Conservation (phyloP, 805 yeast species). For the Saccharomycopsis sp. region DNA sequence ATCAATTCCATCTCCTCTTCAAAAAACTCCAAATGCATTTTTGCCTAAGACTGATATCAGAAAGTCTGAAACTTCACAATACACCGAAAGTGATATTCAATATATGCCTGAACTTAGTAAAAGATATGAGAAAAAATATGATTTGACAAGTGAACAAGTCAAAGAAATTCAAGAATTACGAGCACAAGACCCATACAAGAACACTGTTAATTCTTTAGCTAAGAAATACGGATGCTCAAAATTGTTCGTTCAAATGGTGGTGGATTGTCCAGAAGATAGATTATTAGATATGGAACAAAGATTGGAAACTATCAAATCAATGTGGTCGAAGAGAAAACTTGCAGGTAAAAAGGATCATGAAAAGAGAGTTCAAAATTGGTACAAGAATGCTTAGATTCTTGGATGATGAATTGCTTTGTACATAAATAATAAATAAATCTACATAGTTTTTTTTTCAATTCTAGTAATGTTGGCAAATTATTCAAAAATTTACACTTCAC, state of each 20-base stretch:
- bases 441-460: too few species aligned
- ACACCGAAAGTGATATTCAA: conserved; percentile 26
- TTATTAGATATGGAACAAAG: conserved; percentile 36
- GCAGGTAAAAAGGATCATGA: conserved; percentile 45
- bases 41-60: conserved; percentile 55
- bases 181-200: conserved; percentile 42
- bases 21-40: conserved; percentile 54
- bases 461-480: too few species aligned
- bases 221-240: conserved; percentile 43
- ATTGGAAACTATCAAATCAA: conserved; percentile 32
- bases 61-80: conserved; percentile 25
- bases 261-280: conserved; percentile 34
- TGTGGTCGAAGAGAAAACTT: conserved; percentile 39
- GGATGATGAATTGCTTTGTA: too few species aligned
- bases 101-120: conserved; percentile 28
- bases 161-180: conserved; percentile 49
- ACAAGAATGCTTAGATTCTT: conserved; percentile 29
- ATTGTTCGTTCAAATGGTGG: conserved; percentile 42
- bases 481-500: too few species aligned
- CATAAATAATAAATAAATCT: too few species aligned
- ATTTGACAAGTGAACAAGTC: conserved; percentile 47
- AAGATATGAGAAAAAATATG: conserved; percentile 35
- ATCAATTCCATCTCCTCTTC: conserved; percentile 17
- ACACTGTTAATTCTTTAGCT: conserved; percentile 58
- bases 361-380: conserved; percentile 55